These are phyloP conservation scores for Collybiopsis luxurians DNA, from an alignment of 768 basidiomycete genomes.

Conservation along the genomic window DNA sequence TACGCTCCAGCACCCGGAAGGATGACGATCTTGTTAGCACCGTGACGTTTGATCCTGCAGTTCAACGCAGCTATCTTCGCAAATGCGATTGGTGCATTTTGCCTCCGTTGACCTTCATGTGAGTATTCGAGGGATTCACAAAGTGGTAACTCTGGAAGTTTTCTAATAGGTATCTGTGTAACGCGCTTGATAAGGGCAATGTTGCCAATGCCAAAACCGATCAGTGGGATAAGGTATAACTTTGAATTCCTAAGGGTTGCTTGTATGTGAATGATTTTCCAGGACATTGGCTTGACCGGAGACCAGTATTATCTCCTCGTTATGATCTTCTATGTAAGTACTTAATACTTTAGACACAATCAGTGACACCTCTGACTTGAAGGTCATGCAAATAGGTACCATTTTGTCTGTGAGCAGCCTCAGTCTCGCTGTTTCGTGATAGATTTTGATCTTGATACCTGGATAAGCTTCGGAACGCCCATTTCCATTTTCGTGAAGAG, in stretches of 20 bases:
- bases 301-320: constrained; percentile 52
- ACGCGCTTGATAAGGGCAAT: constrained; percentile 49
- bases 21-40: neutral
- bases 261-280: constrained; percentile 6
- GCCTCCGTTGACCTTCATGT: constrained; percentile 45
- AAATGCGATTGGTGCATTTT: constrained; percentile 42
- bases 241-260: neutral
- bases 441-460: neutral
- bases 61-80: constrained; percentile 24
- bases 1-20: neutral
- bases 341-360: neutral
- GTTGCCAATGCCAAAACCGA: constrained; percentile 53
- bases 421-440: neutral
- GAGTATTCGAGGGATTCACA: neutral
- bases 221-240: constrained; percentile 40
- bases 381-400: constrained; percentile 28
- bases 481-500: constrained; percentile 48
- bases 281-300: constrained; percentile 42
- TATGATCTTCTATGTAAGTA: constrained; percentile 43
- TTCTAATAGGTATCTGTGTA: constrained; percentile 40
- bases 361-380: neutral
- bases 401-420: constrained; percentile 38
- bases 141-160: neutral
- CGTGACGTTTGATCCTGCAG: neutral
- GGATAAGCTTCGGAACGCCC: constrained; percentile 44